Evolutionary conservation across 2,329 filamentous ascomycete genomes (phyloP).

Genomic region (Hymenoscyphus linearis): DNA sequence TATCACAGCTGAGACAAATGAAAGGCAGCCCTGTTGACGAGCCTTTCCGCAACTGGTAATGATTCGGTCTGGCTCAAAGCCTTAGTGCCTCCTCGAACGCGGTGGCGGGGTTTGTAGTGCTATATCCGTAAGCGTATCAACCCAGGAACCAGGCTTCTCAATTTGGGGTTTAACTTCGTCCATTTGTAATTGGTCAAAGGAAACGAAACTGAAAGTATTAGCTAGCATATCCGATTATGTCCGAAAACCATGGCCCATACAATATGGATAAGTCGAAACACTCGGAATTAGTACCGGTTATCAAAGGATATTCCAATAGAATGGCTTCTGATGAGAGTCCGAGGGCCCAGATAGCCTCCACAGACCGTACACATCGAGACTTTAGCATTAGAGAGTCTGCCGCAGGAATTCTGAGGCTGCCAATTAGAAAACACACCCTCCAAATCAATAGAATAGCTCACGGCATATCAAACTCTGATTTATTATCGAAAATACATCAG

Average conservation of each 20-base stretch:
- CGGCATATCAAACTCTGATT: neutral
- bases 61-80: neutral
- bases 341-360: neutral
- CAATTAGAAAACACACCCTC: neutral
- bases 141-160: neutral
- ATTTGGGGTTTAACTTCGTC: neutral
- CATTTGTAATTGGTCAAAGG: no score
- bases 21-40: neutral
- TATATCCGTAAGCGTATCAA: neutral
- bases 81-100: neutral
- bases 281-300: no score
- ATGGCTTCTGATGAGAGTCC: neutral
- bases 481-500: neutral
- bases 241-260: no score
- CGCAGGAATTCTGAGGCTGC: neutral
- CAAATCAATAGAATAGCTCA: neutral
- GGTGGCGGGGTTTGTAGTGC: neutral
- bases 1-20: neutral
- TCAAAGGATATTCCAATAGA: neutral
- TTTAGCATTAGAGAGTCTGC: neutral
- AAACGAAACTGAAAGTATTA: no score
- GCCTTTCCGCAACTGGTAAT: neutral
- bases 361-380: neutral
- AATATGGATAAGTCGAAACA: no score
- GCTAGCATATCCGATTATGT: no score